Base-by-base conservation (phyloP, 768 basidiomycete species). In the Collybia nuda region DNA sequence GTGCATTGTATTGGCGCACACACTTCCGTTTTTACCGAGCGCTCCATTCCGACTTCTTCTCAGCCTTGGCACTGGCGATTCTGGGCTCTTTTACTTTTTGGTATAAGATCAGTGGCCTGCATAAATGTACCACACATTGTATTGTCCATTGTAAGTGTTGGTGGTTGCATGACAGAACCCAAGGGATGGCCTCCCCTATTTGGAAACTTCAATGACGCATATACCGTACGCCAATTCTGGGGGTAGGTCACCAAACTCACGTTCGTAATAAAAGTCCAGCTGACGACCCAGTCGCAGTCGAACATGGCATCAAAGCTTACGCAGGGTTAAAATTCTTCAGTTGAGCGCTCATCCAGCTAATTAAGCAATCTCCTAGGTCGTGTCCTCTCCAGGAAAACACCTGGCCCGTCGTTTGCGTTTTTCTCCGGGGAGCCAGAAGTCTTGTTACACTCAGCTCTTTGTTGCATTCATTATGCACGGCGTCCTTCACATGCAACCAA, bases 231-330 rank as follows among this genome's bases (percentile, higher is more conserved):
- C 9, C 52, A 57, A 7, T 59, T 69, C 35, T 71, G 69, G 70
- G 63, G 69, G 70, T 69, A 50, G 14, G 32, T 5, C 6, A 14
- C 32, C 12, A 14, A 32, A 14, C 12, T 14, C 12, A 3, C 32
- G 12, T 32, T 32, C 32, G 32, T 11, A 2, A 2, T 11, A 2
- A 2, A 32, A 11, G 14, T 14, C 12, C 14, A 11, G 32, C 12
- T 32, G 14, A 32, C 14, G 3, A 32, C 9, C 12, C 32, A 2
- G 6, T 32, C 38, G 32, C 9, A 68, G 71, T 15, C 62, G 61
- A 24, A 56, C 61, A 0, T 75, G 73, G 72, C 74, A 76, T 52
- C 73, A 75, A 45, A 50, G 61, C 28, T 37, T 72, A 23, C 65
- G 66, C 40, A 61, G 63, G 44, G 40, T 41, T 18, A 12, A 6